Evolutionary conservation across 768 basidiomycete species (phyloP).

Genomic region (Crassisporium funariophilum): DNA sequence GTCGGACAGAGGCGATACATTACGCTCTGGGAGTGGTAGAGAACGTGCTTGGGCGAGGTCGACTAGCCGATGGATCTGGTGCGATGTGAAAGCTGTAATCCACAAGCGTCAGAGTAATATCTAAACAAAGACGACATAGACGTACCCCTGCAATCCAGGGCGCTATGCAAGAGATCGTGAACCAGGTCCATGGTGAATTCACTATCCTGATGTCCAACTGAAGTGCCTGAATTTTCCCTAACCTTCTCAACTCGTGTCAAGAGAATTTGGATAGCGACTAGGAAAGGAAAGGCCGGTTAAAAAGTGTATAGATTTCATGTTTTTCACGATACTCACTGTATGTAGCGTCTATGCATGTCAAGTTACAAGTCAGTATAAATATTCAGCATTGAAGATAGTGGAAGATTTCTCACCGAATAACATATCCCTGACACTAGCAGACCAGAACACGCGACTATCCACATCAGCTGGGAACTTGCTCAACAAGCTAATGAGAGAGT

Average conservation of each 20-base stretch:
- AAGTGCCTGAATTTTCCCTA: slow-evolving; percentile 26
- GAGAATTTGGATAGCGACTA: slow-evolving; percentile 62
- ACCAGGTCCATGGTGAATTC: slow-evolving; percentile 43
- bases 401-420: slow-evolving; percentile 58
- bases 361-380: slow-evolving; percentile 6
- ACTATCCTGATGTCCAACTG: slow-evolving; percentile 26
- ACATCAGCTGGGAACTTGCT: slow-evolving; percentile 78
- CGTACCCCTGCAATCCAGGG: slow-evolving; percentile 61
- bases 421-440: slow-evolving; percentile 57
- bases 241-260: slow-evolving; percentile 45
- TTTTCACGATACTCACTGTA: slow-evolving; percentile 27
- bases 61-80: slow-evolving; percentile 53
- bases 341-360: slow-evolving; percentile 37
- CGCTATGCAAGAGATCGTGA: slow-evolving; percentile 47
- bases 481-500: slow-evolving; percentile 72
- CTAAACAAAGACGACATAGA: neutral
- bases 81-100: slow-evolving; percentile 59
- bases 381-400: neutral
- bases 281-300: slow-evolving; percentile 6
- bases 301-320: neutral
- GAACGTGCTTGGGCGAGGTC: slow-evolving; percentile 40
- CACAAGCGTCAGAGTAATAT: slow-evolving; percentile 5
- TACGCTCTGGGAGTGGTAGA: slow-evolving; percentile 18
- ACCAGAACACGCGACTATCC: slow-evolving; percentile 80
- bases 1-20: slow-evolving; percentile 11